These are phyloP conservation scores for Dicorynia guianensis DNA, from an alignment of 306 rosid genomes.

Conservation along the genomic window DNA sequence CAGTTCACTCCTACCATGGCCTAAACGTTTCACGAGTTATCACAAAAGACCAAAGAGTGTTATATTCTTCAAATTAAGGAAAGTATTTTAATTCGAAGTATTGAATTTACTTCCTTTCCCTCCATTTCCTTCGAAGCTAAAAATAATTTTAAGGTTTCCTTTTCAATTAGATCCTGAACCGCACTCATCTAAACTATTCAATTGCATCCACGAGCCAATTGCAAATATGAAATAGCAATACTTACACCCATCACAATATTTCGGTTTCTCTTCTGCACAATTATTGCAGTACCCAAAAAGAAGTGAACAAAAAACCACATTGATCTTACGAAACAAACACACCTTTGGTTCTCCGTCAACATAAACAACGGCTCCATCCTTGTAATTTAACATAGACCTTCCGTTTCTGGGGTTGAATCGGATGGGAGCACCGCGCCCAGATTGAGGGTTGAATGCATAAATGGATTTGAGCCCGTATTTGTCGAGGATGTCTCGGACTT, in stretches of 20 bases:
- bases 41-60: background rate
- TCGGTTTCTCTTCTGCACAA: background rate
- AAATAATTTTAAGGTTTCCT: background rate
- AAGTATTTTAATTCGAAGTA: background rate
- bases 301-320: background rate
- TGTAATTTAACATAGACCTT: slow-evolving; percentile 70
- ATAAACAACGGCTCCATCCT: slow-evolving; percentile 63
- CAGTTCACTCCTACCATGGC: background rate
- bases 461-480: slow-evolving; percentile 70
- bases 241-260: background rate
- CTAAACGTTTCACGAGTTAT: no score
- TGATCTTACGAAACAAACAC: background rate
- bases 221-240: background rate
- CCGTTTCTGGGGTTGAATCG: slow-evolving; percentile 80
- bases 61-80: background rate
- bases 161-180: background rate
- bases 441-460: slow-evolving; percentile 61
- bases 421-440: slow-evolving; percentile 79
- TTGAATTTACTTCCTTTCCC: background rate
- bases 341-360: slow-evolving; percentile 96
- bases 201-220: background rate
- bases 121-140: background rate
- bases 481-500: slow-evolving; percentile 78
- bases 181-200: background rate
- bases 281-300: slow-evolving; percentile 27